Base-by-base conservation (phyloP, 2,329 filamentous ascomycete genomes). In the Cucurbitaria berberidis region DNA sequence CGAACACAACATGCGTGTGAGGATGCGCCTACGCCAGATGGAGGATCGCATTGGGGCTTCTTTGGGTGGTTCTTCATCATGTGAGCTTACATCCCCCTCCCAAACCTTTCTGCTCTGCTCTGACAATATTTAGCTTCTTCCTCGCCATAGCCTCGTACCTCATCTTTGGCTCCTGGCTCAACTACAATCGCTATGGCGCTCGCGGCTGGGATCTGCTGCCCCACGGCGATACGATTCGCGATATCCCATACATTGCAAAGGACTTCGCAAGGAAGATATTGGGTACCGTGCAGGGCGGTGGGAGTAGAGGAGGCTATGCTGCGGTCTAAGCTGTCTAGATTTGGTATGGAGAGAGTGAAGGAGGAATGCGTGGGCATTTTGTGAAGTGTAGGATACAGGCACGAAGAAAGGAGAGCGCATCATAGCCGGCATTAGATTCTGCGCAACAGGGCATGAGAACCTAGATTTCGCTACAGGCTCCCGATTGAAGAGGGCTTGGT, bases 131-230 rank as follows among this genome's bases (percentile, higher is more conserved):
- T 62, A 96, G 93, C 64, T 78, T 89, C 54, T 99, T 99, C 84
- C 83, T 98, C 58, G 85, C 85, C 40, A 89, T 87, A 35, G 91
- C 95, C 1, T 80, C 93, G 21, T 99, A 98, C 78, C 87, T 99
- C 62, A 96, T 98, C 74, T 98, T 98, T 71, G 93, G 93, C 60
- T 96, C 93, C 18, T 99, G 95, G 95, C 87, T 98, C 74, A 98
- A 98, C 81, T 98, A 98, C 83, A 97, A 92, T 80, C 90, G 93
- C 57, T 96, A 96, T 76, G 93, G 93, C 42, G 93, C 93, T 46
- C 85, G 93, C 39, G 95, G 95, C 51, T 98, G 93, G 93, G 95
- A 98, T 69, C 83, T 97, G 16, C 81, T 98, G 16, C 95, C 95
- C 13, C 93, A 98, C 73, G 90, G 90, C 61, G 95, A 99, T 75